A percentile compares a stretch with the other conserved stretches of the same genome.
Evolutionary conservation across 2,329 filamentous ascomycete genomes (phyloP).

Genomic region (Epichloe aotearoae): DNA sequence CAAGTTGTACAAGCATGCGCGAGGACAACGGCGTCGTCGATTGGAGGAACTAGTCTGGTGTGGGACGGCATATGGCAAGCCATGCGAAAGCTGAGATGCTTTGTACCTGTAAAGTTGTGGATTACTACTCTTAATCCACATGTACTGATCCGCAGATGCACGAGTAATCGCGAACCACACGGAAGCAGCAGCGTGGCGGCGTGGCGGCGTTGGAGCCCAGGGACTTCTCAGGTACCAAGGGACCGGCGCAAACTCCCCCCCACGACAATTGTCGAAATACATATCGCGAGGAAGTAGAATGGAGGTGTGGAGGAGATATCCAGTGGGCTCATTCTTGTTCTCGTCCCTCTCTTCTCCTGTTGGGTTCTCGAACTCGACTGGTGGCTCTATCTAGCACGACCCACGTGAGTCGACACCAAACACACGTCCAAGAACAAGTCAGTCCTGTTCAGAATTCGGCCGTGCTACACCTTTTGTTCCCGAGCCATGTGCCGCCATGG

Average conservation of each 20-base stretch:
- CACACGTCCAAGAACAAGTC: background rate
- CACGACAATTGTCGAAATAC: background rate
- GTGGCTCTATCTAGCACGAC: background rate
- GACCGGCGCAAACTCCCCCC: background rate
- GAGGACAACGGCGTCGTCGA: background rate
- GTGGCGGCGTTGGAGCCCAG: conserved; percentile 1
- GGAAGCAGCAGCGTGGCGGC: background rate
- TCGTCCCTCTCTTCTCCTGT: too few relatives aligned
- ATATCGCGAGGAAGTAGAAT: background rate
- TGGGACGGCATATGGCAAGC: background rate
- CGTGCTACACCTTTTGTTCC: background rate
- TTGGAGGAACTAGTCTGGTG: background rate
- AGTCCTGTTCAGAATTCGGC: background rate
- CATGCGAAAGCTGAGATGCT: conserved; percentile 1
- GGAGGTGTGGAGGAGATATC: background rate
- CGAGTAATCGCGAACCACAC: background rate
- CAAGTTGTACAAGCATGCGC: background rate
- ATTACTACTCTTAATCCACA: background rate
- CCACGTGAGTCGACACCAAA: conserved; percentile 1
- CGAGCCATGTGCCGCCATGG: background rate
- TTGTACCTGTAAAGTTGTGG: background rate
- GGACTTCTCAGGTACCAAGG: background rate
- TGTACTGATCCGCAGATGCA: background rate
- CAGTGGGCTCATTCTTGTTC: background rate
- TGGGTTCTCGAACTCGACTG: background rate